Base-by-base conservation (phyloP, 345 rosid genomes). In the Eucalyptus leucophloia region DNA sequence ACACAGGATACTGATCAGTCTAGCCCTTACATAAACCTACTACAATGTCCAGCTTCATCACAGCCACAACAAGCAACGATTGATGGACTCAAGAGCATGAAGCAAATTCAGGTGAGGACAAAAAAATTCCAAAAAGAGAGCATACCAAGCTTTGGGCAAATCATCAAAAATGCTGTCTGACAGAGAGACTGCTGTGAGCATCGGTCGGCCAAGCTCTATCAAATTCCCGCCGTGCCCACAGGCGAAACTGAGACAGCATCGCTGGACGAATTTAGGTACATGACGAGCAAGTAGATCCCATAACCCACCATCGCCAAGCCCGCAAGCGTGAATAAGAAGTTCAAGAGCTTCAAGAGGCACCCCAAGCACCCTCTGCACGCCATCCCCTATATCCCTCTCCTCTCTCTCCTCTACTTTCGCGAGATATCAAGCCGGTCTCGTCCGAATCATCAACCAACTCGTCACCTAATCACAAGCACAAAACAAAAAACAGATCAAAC, bases 261-360 rank as follows among this genome's bases (percentile, higher is more conserved):
- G 40, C 90, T 94, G 16, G 94, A 89, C 1, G 94, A 94, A 51
- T 90, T 92, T 92, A 92, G 91, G 90, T 95, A 98, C 93, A 94
- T 94, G 49, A 98, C 96, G 85, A 97, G 96, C 94, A 98, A 95
- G 94, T 98, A 98, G 90, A 98, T 96, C 87, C 99, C 99, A 91
- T 95, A 98, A 34, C 99, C 98, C 91, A 96, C 93, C 96, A 98
- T 98, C 30, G 97, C 94, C 91, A 97, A 95, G 62, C 99, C 99
- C 83, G 47, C 95, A 87, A 97, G 90, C 87, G 98, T 95, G 91
- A 98, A 87, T 88, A 97, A 92, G 88, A 98, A 94, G 94, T 97
- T 97, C 87, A 98, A 90, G 86, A 98, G 94, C 96, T 96, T 98
- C 90, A 98, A 86, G 87, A 97, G 90, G 91, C 99, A 98, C 90